Base-by-base conservation (phyloP, 768 basidiomycete species). In the Psilocybe tampanensis region DNA sequence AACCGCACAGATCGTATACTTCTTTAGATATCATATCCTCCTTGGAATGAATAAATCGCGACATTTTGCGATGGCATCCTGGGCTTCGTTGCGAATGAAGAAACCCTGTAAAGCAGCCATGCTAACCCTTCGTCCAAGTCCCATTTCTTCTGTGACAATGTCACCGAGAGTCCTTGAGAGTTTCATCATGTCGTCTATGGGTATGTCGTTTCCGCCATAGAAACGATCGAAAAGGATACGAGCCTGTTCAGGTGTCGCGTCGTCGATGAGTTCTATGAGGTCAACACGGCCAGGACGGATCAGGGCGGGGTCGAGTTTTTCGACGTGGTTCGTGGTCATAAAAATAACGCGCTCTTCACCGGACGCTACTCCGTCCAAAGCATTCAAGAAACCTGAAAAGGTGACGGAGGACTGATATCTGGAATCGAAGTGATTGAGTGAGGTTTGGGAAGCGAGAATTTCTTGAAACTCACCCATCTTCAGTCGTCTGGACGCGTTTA, bases 321-420 rank as follows among this genome's bases (percentile, higher is more conserved):
- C 86, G 52, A 92, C 70, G 65, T 98, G 97, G 71, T 99, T 99
- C n/a, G 97, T 98, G 0, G 97, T 99, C 88, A 99, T 92, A 75
- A 99, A 99, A 33, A 99, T 85, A 68, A 99, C 89, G n/a, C 97
- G 88, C 66, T 97, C 95, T 74, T 98, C 95, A 41, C 95, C 94
- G 11, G 96, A 97, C 4, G 94, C 96, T 24, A 99, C 96, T 17
- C 97, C 97, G 67, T 99, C 97, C 2, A 99, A 79, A 13, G 95
- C 95, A 65, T 99, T 99, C 42, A 99, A 76, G 68, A 98, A 92
- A 23, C 97, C 97, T 8, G 96, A 98, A 75, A 99, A 98, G 3
- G 97, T 98, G 33, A 99, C 89, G 12, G 91, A 90, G 0, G 94
- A 95, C 73, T 95, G 94, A 69, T 94, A 96, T 22, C 94, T 95